Evolutionary conservation across 257 asterid species (phyloP).

Genomic region (Capsicum chinense): DNA sequence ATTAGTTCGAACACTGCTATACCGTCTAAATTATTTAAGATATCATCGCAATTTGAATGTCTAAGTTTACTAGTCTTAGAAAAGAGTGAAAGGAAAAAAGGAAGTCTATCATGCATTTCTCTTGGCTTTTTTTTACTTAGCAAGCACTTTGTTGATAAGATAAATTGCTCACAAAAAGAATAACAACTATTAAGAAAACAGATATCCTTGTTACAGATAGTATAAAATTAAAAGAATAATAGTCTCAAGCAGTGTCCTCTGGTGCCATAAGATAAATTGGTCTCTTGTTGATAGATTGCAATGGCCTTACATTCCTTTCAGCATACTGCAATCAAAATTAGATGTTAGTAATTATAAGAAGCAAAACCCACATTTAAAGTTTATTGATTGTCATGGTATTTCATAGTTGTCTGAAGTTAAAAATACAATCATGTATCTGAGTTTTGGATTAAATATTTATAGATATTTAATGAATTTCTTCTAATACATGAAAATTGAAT

Average conservation of each 20-base stretch:
- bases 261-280: slow-evolving; percentile 49
- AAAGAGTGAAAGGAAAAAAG: background rate
- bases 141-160: background rate
- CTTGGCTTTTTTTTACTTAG: background rate
- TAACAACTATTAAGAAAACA: background rate
- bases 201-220: background rate
- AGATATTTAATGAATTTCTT: too few species aligned
- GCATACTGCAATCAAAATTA: slow-evolving; percentile 51
- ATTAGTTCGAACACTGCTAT: background rate
- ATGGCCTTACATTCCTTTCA: slow-evolving; percentile 63
- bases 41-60: background rate
- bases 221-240: background rate
- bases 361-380: background rate
- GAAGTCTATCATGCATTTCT: background rate
- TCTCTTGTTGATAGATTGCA: slow-evolving; percentile 50
- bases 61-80: background rate
- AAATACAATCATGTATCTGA: background rate
- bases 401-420: background rate
- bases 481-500: too few species aligned
- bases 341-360: background rate
- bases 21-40: background rate
- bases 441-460: too few species aligned
- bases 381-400: rapidly evolving
- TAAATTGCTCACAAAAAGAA: background rate
- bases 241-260: background rate